These are phyloP conservation scores for Calamus simplicifolius DNA, from an alignment of 176 grass and related monocot genomes.

Conservation along the genomic window DNA sequence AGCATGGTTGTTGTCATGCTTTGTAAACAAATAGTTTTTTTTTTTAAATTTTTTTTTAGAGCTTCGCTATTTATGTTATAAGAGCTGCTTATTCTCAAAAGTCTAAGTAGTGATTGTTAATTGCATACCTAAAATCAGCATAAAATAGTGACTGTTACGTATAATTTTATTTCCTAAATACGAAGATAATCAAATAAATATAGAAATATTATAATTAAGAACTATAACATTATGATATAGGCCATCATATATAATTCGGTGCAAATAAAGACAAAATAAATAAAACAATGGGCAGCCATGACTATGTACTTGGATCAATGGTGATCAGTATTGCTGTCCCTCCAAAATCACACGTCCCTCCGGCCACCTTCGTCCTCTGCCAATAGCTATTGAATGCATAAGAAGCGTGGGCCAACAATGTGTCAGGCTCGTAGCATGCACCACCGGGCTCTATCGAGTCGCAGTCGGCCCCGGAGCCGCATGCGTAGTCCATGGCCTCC, in stretches of 20 bases:
- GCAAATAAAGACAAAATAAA: not conserved
- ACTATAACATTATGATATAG: no score
- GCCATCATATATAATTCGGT: not conserved
- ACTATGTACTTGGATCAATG: slow-evolving; percentile 40
- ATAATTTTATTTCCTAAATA: no score
- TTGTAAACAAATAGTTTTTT: no score
- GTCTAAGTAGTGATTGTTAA: no score
- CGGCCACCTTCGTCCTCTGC: slow-evolving; percentile 46
- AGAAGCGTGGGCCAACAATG: slow-evolving; percentile 65
- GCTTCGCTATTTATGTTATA: no score
- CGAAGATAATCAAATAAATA: no score
- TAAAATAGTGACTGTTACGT: no score
- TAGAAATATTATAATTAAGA: no score
- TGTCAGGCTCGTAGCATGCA: slow-evolving; percentile 61
- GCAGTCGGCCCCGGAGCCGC: slow-evolving; percentile 62
- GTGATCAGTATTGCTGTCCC: slow-evolving; percentile 80
- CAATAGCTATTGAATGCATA: slow-evolving; percentile 89
- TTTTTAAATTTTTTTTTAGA: no score
- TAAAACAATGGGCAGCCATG: not conserved
- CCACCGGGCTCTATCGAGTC: slow-evolving; percentile 40
- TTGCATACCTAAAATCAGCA: no score
- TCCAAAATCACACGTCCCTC: slow-evolving; percentile 75
- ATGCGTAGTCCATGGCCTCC: slow-evolving; percentile 91
- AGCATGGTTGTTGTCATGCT: no score
- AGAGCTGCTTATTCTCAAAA: no score